Evolutionary conservation across 305 asterid species (phyloP), one percentile per base, ranked within the genome.

Genomic region (Solanum hybrid): DNA sequence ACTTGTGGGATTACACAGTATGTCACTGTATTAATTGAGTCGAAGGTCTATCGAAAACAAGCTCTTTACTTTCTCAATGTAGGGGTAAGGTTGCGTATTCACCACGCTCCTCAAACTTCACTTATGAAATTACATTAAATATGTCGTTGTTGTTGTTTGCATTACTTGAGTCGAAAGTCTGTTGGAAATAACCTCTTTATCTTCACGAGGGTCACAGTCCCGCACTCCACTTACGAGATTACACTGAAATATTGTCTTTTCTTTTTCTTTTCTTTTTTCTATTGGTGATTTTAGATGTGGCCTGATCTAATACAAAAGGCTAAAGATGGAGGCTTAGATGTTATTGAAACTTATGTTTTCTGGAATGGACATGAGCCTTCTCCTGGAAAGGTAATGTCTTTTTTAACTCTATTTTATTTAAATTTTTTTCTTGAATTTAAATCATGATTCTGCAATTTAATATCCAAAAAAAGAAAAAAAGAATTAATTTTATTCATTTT

Each of bases 291-390:
- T 45, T 27, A 97, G 99, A 97, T 96, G 99, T 97, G 99, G 99
- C 96, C 98, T 91, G 98, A 95, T 94, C 95, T 97, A 78, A 95
- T 96, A 75, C 94, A 90, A 76, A 97, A 97, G 96, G 98, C 99
- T 36, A 97, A 97, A 93, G 95, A 95, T 89, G 99, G 99, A 92
- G 99, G 99, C 10, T 92, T 97, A 88, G 99, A 97, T 94, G 98
- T 96, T 75, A 95, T 97, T 78, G 96, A 97, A 73, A 96, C 99
- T 76, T 97, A 95, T 56, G 99, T 97, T 29, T 97, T 97, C 87
- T 97, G 99, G 99, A 94, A 96, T 93, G 98, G 90, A 17, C 99
- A 97, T 87, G 99, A 97, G 89, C 98, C 99, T 6, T 94, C 98
- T 78, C 99, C 98, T 78, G 99, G 98, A 79, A 94, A 95, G 60